phyloP scores from a whole-genome alignment of 345 rosid genomes.

The Pugionium cornutum region DNA sequence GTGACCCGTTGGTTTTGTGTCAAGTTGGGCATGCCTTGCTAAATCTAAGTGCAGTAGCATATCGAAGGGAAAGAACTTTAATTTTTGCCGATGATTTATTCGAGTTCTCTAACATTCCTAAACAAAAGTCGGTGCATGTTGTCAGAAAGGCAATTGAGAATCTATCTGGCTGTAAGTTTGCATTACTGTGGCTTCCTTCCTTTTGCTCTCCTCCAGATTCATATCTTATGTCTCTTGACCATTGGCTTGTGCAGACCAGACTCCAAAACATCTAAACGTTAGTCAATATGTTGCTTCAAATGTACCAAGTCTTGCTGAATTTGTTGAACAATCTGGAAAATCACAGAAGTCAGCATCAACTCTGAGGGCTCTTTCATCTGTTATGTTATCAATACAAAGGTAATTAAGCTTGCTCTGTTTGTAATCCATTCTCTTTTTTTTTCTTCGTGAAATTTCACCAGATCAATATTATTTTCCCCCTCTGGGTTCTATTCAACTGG shows the following conservation, averaged over 20 bases:
- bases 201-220: slow-evolving; percentile 5
- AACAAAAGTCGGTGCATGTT: slow-evolving; percentile 60
- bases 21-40: slow-evolving; percentile 71
- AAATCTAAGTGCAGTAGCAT: slow-evolving; percentile 60
- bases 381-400: slow-evolving; percentile 80
- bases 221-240: slow-evolving; percentile 22
- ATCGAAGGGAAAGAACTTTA: slow-evolving; percentile 57
- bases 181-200: not conserved
- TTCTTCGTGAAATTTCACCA: not conserved
- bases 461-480: slow-evolving; percentile 7
- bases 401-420: slow-evolving; percentile 27
- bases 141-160: slow-evolving; percentile 73
- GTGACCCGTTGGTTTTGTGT: slow-evolving; percentile 70
- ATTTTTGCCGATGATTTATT: slow-evolving; percentile 88
- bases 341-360: slow-evolving; percentile 53
- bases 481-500: slow-evolving; percentile 6
- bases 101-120: slow-evolving; percentile 78
- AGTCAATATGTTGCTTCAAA: slow-evolving; percentile 62
- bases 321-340: slow-evolving; percentile 51
- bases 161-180: slow-evolving; percentile 84
- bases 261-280: slow-evolving; percentile 64
- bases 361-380: slow-evolving; percentile 72
- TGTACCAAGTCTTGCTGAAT: slow-evolving; percentile 69
- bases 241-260: slow-evolving; percentile 59
- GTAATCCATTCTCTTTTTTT: not conserved